A percentile compares a stretch with the other conserved stretches of the same genome.
phyloP scores from a whole-genome alignment of 2,329 filamentous ascomycete species.

The Cercospora zeae-maydis region DNA sequence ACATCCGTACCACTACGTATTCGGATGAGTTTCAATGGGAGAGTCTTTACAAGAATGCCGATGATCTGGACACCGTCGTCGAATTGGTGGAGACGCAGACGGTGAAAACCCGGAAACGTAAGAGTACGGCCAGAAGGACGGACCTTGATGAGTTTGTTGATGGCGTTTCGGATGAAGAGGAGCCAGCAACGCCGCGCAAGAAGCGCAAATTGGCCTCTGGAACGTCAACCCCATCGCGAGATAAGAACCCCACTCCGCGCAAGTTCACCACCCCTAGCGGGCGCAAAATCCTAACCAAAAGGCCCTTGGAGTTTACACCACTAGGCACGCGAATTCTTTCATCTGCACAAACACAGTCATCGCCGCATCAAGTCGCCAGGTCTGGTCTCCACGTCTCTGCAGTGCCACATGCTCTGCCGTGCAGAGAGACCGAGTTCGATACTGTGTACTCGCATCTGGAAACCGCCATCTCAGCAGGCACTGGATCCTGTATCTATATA shows the following conservation, averaged over 20 bases:
- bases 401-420: conserved; percentile 83
- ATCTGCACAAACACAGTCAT: conserved; percentile 68
- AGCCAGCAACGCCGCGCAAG: conserved; percentile 47
- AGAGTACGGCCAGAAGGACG: conserved; percentile 30
- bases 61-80: conserved; percentile 64
- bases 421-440: conserved; percentile 85
- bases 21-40: conserved; percentile 93
- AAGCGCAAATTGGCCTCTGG: conserved; percentile 46
- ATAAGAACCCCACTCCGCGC: conserved; percentile 47
- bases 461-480: conserved; percentile 87
- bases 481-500: conserved; percentile 96
- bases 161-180: conserved; percentile 40
- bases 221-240: conserved; percentile 44
- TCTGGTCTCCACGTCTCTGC: conserved; percentile 89
- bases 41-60: conserved; percentile 66
- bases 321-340: conserved; percentile 84
- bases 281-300: conserved; percentile 72
- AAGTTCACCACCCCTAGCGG: conserved; percentile 62
- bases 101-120: conserved; percentile 62
- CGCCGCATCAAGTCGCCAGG: conserved; percentile 87
- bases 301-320: conserved; percentile 90
- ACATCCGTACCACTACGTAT: conserved; percentile 82
- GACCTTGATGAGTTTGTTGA: conserved; percentile 48
- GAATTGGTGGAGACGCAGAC: conserved; percentile 68
- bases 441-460: conserved; percentile 92